Base-by-base conservation (phyloP, 23 red algal species). In the Gracilaria gracilis region DNA sequence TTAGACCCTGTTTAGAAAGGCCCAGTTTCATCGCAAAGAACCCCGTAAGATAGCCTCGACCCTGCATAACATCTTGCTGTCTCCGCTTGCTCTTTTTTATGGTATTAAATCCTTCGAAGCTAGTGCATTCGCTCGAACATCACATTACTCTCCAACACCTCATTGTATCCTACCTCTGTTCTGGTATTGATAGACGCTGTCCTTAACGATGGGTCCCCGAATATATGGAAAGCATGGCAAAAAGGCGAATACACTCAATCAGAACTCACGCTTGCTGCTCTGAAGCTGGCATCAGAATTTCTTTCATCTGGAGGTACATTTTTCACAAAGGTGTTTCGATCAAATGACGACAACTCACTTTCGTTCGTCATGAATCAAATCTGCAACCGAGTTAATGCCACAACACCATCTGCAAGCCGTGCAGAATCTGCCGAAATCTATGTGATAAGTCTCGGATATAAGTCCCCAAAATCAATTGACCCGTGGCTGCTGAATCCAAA, bases 261-360 rank as follows among this genome's bases (percentile, higher is more conserved):
- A 25, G 97, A 98, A 77, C 80, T 98, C 82, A 93, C 97, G n/a
- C 64, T 98, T 20, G 88, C 93, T 27, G 97, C 97, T 0, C 53
- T 98, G 15, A 75, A 80, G 69, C 77, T 98, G 14, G 93, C 97
- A 0, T 67, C 86, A 64, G 91, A 85, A 57, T 93, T 98, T 70
- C 82, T 98, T 19, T 54, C 74, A 15, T 72, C 77, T 33, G 87
- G 92, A 20, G 97, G 97, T 14, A 87, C 61, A 42, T 98, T 98
- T 88, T 90, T 98, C 54, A 95, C 93, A 42, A 98, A 98, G 79
- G 93, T 98, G 25, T 98, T 98, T 78, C 88, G 97, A 29, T 87
- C 77, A 29, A 93, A 82, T 79, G 97, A 98, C 83, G 96, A 95
- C 62, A 93, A 95, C 67, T 82, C 90, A 24, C 81, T 98, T 3